Evolutionary conservation across 2,329 filamentous ascomycete species (phyloP), one percentile per base, ranked within the genome.

Genomic region (Aspergillus carbonarius): DNA sequence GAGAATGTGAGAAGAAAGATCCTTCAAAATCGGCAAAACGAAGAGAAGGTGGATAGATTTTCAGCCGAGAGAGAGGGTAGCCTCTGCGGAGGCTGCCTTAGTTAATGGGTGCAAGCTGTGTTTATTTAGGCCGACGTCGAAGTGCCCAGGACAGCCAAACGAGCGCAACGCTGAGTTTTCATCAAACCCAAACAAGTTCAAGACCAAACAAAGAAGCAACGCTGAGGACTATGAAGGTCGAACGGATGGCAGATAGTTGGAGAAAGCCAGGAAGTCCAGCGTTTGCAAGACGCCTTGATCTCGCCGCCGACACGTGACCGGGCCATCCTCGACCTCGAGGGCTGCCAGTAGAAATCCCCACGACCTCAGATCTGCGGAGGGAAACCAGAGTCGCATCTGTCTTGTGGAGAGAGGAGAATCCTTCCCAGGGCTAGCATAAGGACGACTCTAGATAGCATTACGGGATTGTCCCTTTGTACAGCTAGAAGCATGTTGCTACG

Each of bases 221-320:
- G 25, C 17, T 30, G n/a, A 32, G 7, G 17, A 2, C n/a, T 32
- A 17, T 3, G 25, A 17, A 30, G 15, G 15, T 30, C 27, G 25
- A 30, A 32, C 25, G 27, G 20, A 55, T 46, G 42, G 44, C 6
- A 37, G 12, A 13, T 17, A 8, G 40, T 47, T 34, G 18, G 8
- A 25, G 34, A 39, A 27, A 17, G 23, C 1, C 37, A 17, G 40
- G 37, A n/a, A 48, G 15, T 48, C 13, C 15, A 48, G 23, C 10
- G 44, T 48, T 32, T 30, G 27, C 25, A 12, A 30, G 25, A 37
- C 40, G 30, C 27, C 40, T 27, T 55, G 44, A 35, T 37, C 27
- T 48, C 18, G 34, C 52, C 40, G 39, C 6, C 15, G 25, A 25
- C 52, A 55, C 52, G 52, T 55, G 52, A 55, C 23, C 18, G 40